Conservation (phyloP, 192 early-diverging fungal genomes). For the Podila horticola region DNA sequence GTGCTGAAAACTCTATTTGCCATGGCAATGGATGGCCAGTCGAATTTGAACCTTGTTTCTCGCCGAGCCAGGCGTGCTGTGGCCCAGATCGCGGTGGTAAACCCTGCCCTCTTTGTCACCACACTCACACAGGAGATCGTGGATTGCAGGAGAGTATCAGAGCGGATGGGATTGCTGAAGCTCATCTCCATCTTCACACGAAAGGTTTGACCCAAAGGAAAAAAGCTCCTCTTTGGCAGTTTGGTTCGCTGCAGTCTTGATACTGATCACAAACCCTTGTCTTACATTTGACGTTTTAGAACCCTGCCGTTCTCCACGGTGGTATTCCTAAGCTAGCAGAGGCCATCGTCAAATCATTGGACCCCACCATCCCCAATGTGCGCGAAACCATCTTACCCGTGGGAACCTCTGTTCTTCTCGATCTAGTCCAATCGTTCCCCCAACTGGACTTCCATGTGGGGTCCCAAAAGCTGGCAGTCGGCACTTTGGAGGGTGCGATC, state of each 20-base stretch:
- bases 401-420: constrained; percentile 65
- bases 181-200: constrained; percentile 78
- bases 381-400: constrained; percentile 73
- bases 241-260: too few relatives aligned
- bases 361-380: constrained; percentile 79
- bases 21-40: constrained; percentile 57
- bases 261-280: too few relatives aligned
- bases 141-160: constrained; percentile 68
- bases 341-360: constrained; percentile 83
- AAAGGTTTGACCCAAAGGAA: constrained; percentile 58
- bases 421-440: constrained; percentile 76
- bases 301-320: constrained; percentile 72
- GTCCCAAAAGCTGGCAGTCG: constrained; percentile 81
- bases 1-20: constrained; percentile 71
- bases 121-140: constrained; percentile 81
- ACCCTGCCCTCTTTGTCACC: constrained; percentile 73
- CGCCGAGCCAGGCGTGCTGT: constrained; percentile 75
- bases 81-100: constrained; percentile 73
- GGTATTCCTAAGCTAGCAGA: constrained; percentile 74
- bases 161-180: constrained; percentile 69
- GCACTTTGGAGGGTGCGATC: constrained; percentile 76
- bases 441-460: constrained; percentile 78
- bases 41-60: constrained; percentile 52
- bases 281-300: constrained; percentile 49
- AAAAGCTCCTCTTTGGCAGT: neutral